Evolutionary conservation across 2,329 filamentous ascomycete species (phyloP), one percentile per base, ranked within the genome.

Genomic region (Penicillium sp.): DNA sequence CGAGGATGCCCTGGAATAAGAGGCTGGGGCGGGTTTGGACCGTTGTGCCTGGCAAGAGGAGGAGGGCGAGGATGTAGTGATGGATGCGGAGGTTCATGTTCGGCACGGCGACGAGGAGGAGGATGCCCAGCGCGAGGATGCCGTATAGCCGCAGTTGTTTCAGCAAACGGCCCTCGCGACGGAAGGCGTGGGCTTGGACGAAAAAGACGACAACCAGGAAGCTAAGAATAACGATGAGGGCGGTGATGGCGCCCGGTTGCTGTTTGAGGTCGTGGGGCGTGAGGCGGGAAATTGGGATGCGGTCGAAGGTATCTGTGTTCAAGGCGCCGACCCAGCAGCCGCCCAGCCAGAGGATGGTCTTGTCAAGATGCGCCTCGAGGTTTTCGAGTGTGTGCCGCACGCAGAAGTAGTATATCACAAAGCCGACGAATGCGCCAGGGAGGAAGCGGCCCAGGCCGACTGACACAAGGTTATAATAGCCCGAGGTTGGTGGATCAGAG

Each of bases 231-330:
- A 71, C 71, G 44, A 80, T 72, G 7, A 82, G 65, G 1, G 78
- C 76, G 0, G 74, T 71, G 2, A 81, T 65, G 3, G 79, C 79
- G 11, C 79, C 79, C 0, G 79, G 78, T 53, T 82, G 78, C 25
- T 78, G 73, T 51, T 77, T 60, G 52, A 82, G 69, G 50, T 82
- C 79, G 54, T 80, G 77, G 1, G 77, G 76, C 0, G 79, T 82
- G 15, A 82, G 68, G 13, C 79, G 78, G 40, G 79, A 76, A 28
- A 82, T 78, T 0, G 79, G 79, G 34, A 82, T 78, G 33, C 73
- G 73, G 60, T 81, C 79, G 53, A 82, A 81, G 0, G 79, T 82
- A 58, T 81, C 78, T 50, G 78, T 81, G 62, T 80, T 80, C 37
- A 82, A 53, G 15, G 76, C 77, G 11, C 77, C 79, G 3, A 81